A percentile compares a stretch with the other conserved stretches of the same genome.
These are phyloP conservation scores for Thalassiosira ordinaria DNA, from an alignment of 352 stramenopile species.

Conservation along the genomic window DNA sequence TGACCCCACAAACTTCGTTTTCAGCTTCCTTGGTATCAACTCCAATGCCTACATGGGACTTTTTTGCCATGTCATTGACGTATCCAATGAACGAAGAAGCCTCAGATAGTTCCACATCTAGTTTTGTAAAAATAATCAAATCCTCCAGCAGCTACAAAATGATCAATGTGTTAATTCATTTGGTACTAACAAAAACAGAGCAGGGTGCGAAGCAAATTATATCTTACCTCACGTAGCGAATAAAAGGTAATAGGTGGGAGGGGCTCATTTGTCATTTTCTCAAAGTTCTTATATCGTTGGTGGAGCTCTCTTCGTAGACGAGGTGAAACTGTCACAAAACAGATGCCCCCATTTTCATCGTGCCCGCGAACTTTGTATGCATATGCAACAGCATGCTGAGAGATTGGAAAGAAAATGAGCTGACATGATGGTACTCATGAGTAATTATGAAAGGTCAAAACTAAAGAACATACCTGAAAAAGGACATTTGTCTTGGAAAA, in stretches of 20 bases:
- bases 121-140: constrained; percentile 13
- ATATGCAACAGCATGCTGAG: constrained; percentile 44
- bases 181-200: too few species aligned
- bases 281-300: constrained; percentile 41
- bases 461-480: constrained; percentile 28
- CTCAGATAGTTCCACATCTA: constrained; percentile 3
- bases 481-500: constrained; percentile 28
- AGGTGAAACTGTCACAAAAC: constrained; percentile 61
- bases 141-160: constrained; percentile 37
- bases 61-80: constrained; percentile 20
- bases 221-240: constrained; percentile 47
- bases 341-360: constrained; percentile 22
- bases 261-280: constrained; percentile 28
- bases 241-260: constrained; percentile 53
- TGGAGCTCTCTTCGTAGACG: constrained; percentile 46
- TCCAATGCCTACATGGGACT: constrained; percentile 20
- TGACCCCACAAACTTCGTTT: constrained; percentile 64
- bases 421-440: too few species aligned
- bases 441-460: neutral
- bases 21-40: constrained; percentile 45
- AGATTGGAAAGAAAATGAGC: too few species aligned
- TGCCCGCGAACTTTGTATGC: constrained; percentile 14
- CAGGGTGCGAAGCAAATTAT: too few species aligned
- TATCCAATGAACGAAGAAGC: constrained; percentile 34
- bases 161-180: too few species aligned